Conservation (phyloP, 2,329 filamentous ascomycete species). For the Xylaria sp. region DNA sequence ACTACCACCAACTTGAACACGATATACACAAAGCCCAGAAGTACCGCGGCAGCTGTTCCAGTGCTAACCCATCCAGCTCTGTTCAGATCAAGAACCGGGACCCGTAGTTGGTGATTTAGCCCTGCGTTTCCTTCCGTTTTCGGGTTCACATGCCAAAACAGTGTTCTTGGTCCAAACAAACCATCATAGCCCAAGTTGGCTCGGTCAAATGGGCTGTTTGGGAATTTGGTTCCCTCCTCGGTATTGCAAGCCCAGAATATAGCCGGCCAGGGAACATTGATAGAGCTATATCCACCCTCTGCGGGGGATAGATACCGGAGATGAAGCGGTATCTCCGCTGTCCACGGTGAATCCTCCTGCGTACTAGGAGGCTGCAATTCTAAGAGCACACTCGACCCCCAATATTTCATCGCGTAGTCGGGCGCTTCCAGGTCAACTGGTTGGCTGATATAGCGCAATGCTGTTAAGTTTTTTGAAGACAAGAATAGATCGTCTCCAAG, state of each 20-base stretch:
- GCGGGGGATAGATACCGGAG: conserved; percentile 78
- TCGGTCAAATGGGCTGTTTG: conserved; percentile 83
- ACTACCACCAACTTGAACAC: conserved; percentile 61
- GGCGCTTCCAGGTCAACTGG: conserved; percentile 91
- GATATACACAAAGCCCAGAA: conserved; percentile 73
- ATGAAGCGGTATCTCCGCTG: conserved; percentile 78
- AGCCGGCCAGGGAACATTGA: conserved; percentile 77
- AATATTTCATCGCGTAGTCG: conserved; percentile 74
- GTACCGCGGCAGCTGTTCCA: conserved; percentile 65
- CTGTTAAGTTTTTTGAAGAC: conserved; percentile 75
- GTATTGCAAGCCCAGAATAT: conserved; percentile 90
- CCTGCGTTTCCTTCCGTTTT: conserved; percentile 42
- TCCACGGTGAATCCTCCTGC: conserved; percentile 57
- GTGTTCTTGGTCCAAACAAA: conserved; percentile 74
- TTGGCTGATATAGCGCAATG: conserved; percentile 70
- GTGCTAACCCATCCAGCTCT: conserved; percentile 53
- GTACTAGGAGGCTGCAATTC: conserved; percentile 66
- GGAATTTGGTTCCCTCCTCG: conserved; percentile 68
- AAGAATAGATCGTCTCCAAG: conserved; percentile 78
- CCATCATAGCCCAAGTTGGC: conserved; percentile 84
- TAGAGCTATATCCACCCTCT: conserved; percentile 55
- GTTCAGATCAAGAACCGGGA: conserved; percentile 68
- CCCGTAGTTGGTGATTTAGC: conserved; percentile 61
- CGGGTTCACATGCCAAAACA: conserved; percentile 81
- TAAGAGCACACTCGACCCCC: conserved; percentile 81